Base-by-base conservation (phyloP, 192 early-diverging fungal species). In the Backusella morwellensis region DNA sequence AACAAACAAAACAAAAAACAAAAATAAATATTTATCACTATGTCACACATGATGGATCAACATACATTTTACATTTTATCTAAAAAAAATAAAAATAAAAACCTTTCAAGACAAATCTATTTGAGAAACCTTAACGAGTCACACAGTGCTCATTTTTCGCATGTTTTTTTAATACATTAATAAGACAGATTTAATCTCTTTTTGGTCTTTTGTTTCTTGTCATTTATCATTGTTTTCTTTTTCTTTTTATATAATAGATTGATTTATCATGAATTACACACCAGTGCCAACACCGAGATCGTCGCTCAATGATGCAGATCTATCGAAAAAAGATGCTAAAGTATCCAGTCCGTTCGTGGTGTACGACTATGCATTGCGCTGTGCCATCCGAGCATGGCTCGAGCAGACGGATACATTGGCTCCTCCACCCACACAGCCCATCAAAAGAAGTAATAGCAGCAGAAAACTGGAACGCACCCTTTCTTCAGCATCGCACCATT, bases 311-410 rank as follows among this genome's bases (percentile, higher is more conserved):
- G 23, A 12, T 26, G 21, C n/a, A 59, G n/a, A 59, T 21, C 21
- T 14, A 59, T 4, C 56, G 1, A 63, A 63, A 63, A 29, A 26
- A 8, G 26, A 63, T 63, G 12, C 21, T 26, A 63, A 26, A 29
- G 56, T 63, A 26, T 12, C 56, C 23, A 63, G 9, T 26, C 66
- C 68, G 11, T 38, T 26, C 17, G 23, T 44, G n/a, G 82, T 83
- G 6, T 83, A 83, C 44, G 82, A 83, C n/a, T 80, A 72, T 71
- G 76, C 73, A 63, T 66, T 83, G 38, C 82, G 82, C 19, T 83
- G 82, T 66, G 82, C 82, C 32, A 78, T 83, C 54, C 47, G 76
- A 35, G 82, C 79, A 21, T 76, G 47, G 26, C 44, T 74, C 36
- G 82, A 83, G 52, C 73, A 81, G 35, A 23, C 26, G 1, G 35